These are phyloP conservation scores for Mycotypha africana DNA, from an alignment of 371 early-diverging fungal species.

Conservation along the genomic window DNA sequence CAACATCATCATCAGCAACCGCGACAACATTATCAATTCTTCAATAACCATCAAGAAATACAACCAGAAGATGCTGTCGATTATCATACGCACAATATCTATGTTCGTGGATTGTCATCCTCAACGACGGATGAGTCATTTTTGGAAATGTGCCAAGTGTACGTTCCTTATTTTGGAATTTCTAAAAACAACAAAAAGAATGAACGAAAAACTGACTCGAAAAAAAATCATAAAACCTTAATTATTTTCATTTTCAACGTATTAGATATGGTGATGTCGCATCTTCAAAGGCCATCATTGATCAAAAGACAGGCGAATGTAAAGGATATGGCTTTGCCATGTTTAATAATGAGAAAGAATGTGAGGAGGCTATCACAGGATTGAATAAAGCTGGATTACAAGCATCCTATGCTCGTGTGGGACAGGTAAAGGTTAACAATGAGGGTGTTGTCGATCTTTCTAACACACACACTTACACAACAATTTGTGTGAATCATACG, in stretches of 20 bases:
- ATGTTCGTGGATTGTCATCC: conserved; percentile 76
- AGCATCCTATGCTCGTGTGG: conserved; percentile 72
- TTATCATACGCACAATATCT: conserved; percentile 63
- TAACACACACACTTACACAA: background rate
- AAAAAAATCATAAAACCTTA: too few species aligned
- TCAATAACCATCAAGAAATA: conserved; percentile 10
- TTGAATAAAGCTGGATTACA: conserved; percentile 63
- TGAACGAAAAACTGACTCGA: too few species aligned
- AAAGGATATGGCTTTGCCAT: conserved; percentile 92
- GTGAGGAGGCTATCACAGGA: conserved; percentile 65
- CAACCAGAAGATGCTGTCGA: conserved; percentile 9
- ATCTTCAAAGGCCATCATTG: conserved; percentile 83
- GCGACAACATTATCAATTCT: conserved; percentile 1
- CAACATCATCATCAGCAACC: background rate
- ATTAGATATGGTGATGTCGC: conserved; percentile 75
- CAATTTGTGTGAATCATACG: background rate
- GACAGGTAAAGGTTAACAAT: conserved; percentile 45
- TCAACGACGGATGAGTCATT: conserved; percentile 71
- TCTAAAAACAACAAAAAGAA: background rate
- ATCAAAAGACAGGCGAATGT: conserved; percentile 75
- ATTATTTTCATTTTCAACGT: background rate
- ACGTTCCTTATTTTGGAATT: conserved; percentile 9
- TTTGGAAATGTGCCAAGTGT: conserved; percentile 57
- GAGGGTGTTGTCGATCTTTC: too few species aligned
- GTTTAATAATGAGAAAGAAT: conserved; percentile 70